phyloP scores from a whole-genome alignment of 768 basidiomycete species.

The Cystofilobasidium ferigula region DNA sequence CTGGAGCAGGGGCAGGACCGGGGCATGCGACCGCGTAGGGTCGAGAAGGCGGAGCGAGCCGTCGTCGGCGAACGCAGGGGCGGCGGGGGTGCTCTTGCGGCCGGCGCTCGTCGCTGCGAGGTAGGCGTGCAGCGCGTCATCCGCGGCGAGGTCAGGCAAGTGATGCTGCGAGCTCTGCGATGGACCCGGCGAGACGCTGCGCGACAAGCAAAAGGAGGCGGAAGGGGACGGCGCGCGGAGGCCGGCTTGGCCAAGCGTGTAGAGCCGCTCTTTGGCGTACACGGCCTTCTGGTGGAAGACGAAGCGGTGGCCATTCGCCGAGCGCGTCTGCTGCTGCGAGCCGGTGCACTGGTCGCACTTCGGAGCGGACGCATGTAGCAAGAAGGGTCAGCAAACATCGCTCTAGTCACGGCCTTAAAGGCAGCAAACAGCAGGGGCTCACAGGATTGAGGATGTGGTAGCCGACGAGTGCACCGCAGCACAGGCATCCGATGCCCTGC shows the following conservation, averaged over 20 bases:
- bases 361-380: slow-evolving; percentile 27
- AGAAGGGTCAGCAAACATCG: slow-evolving; percentile 22
- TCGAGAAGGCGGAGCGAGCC: no score
- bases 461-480: slow-evolving; percentile 61
- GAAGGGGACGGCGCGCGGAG: neutral
- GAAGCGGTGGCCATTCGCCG: slow-evolving; percentile 39
- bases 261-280: slow-evolving; percentile 56
- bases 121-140: neutral
- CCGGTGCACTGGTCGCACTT: slow-evolving; percentile 62
- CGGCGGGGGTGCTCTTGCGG: neutral
- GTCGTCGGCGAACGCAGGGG: neutral
- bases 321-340: slow-evolving; percentile 42
- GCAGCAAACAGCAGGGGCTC: slow-evolving; percentile 32
- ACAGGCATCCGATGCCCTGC: slow-evolving; percentile 66
- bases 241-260: slow-evolving; percentile 33
- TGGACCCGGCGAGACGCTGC: neutral
- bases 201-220: neutral
- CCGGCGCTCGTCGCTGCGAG: neutral
- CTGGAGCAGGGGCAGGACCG: neutral
- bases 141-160: no score
- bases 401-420: slow-evolving; percentile 6
- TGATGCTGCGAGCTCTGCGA: neutral
- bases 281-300: slow-evolving; percentile 73
- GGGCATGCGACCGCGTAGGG: neutral
- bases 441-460: slow-evolving; percentile 33